phyloP scores from a whole-genome alignment of 352 stramenopile genomes.

The Pythium sp. region DNA sequence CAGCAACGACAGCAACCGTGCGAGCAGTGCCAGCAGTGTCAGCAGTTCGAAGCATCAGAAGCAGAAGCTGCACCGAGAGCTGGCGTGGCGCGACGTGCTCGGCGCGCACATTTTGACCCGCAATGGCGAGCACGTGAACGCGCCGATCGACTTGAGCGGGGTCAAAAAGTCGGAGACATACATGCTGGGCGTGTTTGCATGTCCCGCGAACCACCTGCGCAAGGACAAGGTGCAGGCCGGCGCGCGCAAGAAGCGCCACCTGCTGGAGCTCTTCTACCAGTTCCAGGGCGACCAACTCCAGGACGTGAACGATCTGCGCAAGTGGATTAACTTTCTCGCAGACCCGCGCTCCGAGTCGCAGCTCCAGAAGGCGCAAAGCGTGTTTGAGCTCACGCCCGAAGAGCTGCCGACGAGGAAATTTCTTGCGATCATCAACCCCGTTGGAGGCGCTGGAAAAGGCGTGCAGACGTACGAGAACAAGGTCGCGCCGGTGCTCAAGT shows the following conservation, averaged over 20 bases:
- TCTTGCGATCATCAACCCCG: slow-evolving; percentile 70
- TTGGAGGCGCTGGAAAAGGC: slow-evolving; percentile 53
- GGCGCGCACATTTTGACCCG: slow-evolving; percentile 50
- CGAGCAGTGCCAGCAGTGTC: background rate
- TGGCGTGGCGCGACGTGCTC: slow-evolving; percentile 50
- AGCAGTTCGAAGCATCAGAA: background rate
- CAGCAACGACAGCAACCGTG: background rate
- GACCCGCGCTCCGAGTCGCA: slow-evolving; percentile 37
- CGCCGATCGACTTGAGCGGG: slow-evolving; percentile 17
- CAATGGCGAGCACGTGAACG: slow-evolving; percentile 34
- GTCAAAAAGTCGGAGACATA: slow-evolving; percentile 23
- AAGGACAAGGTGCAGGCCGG: slow-evolving; percentile 14
- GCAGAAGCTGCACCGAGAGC: slow-evolving; percentile 14
- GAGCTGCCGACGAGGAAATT: slow-evolving; percentile 35
- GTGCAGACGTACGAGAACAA: slow-evolving; percentile 51
- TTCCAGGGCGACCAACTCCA: slow-evolving; percentile 38
- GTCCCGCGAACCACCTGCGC: slow-evolving; percentile 23
- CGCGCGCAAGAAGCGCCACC: slow-evolving; percentile 35
- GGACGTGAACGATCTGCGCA: slow-evolving; percentile 31
- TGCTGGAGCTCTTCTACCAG: slow-evolving; percentile 47
- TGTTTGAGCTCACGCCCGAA: slow-evolving; percentile 32
- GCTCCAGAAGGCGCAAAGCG: slow-evolving; percentile 20
- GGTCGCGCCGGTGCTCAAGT: slow-evolving; percentile 49
- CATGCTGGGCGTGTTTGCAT: slow-evolving; percentile 47
- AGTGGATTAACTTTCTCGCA: slow-evolving; percentile 45